A percentile compares a stretch with the other conserved stretches of the same genome.
phyloP scores from a whole-genome alignment of 2,329 filamentous ascomycete species.

The Albophoma yamanashiensis region DNA sequence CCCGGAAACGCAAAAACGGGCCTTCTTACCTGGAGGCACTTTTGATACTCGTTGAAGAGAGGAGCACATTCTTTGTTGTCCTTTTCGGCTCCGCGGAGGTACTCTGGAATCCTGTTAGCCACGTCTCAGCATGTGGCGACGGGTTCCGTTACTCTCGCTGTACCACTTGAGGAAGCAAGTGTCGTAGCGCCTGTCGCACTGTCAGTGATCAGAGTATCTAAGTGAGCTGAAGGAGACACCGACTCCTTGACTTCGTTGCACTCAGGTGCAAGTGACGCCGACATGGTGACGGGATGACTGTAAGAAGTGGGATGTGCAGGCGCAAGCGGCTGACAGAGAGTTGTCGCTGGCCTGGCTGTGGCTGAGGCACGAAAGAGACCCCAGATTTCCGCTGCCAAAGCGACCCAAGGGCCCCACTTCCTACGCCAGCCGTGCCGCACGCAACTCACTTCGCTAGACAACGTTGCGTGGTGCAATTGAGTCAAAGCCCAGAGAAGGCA shows the following conservation, averaged over 20 bases:
- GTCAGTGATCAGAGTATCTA: neutral
- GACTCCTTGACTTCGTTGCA: slow-evolving; percentile 96
- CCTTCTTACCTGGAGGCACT: slow-evolving; percentile 61
- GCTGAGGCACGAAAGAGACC: neutral
- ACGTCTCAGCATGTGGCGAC: neutral
- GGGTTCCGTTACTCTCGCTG: slow-evolving; percentile 69
- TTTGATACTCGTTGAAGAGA: slow-evolving; percentile 81
- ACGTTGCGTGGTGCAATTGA: neutral
- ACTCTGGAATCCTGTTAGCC: slow-evolving; percentile 48
- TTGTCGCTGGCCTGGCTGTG: neutral
- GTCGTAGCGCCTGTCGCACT: slow-evolving; percentile 66
- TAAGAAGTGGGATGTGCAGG: neutral
- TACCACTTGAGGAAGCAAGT: slow-evolving; percentile 99
- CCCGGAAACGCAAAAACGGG: neutral
- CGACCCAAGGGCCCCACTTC: neutral
- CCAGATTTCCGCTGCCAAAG: neutral
- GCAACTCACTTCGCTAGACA: neutral
- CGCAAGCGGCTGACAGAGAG: neutral
- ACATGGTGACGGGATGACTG: slow-evolving; percentile 39
- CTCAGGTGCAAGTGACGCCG: slow-evolving; percentile 85
- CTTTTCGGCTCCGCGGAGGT: slow-evolving; percentile 73
- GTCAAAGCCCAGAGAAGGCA: neutral
- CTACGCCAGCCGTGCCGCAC: neutral
- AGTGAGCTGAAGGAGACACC: slow-evolving; percentile 16
- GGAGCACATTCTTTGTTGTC: slow-evolving; percentile 75